These are phyloP conservation scores for Gracilaria vermiculophylla DNA, from an alignment of 23 red algal genomes.

Conservation along the genomic window DNA sequence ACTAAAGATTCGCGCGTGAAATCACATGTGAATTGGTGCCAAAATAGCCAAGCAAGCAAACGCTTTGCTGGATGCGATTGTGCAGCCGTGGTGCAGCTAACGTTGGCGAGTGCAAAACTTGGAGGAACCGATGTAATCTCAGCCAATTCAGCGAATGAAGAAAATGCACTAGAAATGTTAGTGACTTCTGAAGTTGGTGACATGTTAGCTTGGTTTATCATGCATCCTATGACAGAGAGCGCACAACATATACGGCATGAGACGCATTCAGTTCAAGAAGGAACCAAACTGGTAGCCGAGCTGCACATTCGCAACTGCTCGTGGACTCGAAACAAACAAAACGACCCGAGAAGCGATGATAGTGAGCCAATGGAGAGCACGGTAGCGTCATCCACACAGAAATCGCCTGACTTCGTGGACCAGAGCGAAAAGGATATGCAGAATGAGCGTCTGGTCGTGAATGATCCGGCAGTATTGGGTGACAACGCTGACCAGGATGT, in stretches of 20 bases:
- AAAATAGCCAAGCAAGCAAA: not conserved
- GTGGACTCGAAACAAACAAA: not conserved
- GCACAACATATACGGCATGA: not conserved
- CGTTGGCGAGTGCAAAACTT: not conserved
- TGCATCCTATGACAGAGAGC: not conserved
- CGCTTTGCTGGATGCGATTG: not conserved
- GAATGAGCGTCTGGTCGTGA: no score
- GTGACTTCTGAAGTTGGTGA: not conserved
- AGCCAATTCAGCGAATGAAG: no score
- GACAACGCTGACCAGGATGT: no score
- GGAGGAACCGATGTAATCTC: not conserved
- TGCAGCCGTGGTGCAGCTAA: not conserved
- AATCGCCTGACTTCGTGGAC: not conserved
- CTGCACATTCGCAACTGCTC: slow-evolving; percentile 6
- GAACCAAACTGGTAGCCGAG: not conserved
- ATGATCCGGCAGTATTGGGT: no score
- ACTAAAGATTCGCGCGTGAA: not conserved
- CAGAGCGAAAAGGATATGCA: not conserved
- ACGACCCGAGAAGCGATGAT: not conserved
- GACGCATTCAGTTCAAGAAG: not conserved
- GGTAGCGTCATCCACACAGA: not conserved
- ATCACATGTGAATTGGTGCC: not conserved
- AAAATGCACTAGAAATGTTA: no score
- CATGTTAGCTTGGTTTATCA: not conserved
- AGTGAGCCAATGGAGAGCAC: not conserved